Evolutionary conservation across 305 asterid species (phyloP).

Genomic region (Fraxinus sp.): DNA sequence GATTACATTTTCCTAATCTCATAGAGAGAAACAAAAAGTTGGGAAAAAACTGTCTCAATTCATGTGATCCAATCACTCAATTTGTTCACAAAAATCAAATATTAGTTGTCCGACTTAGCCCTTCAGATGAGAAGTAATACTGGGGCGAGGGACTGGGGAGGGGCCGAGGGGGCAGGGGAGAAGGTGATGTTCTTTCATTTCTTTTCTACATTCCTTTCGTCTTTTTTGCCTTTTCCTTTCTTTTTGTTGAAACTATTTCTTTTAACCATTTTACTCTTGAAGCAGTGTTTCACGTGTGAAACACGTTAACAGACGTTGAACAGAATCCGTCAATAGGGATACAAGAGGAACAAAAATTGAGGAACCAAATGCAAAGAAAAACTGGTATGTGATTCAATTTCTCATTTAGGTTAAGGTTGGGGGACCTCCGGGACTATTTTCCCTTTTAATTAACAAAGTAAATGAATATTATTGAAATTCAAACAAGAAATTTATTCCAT

Average conservation of each 20-base stretch:
- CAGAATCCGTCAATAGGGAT: background rate
- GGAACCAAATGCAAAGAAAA: background rate
- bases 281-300: background rate
- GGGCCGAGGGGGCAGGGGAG: background rate
- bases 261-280: background rate
- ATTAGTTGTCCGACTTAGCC: background rate
- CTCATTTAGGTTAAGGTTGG: background rate
- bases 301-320: background rate
- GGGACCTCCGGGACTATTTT: slow-evolving; percentile 10
- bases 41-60: background rate
- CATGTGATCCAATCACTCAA: background rate
- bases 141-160: background rate
- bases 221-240: background rate
- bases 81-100: background rate
- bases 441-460: background rate
- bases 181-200: background rate
- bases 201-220: background rate
- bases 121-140: background rate
- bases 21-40: background rate
- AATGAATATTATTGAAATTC: background rate
- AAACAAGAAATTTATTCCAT: slow-evolving; percentile 7
- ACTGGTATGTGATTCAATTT: background rate
- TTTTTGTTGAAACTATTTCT: background rate
- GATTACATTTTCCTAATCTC: background rate
- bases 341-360: background rate